phyloP scores from a whole-genome alignment of 306 rosid genomes.

The Sphenostylis stenocarpa region DNA sequence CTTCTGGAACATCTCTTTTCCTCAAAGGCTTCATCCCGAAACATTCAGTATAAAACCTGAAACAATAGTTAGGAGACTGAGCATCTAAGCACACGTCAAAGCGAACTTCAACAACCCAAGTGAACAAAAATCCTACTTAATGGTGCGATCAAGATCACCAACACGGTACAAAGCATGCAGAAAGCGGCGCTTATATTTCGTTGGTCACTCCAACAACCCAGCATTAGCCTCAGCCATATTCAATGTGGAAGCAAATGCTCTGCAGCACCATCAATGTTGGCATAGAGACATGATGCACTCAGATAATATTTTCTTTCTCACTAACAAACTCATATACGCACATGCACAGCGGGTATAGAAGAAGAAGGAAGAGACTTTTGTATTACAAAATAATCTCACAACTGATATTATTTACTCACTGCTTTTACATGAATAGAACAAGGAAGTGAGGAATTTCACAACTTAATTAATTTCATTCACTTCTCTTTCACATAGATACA shows the following conservation, averaged over 20 bases:
- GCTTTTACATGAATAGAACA: no score
- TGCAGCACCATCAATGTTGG: conserved; percentile 32
- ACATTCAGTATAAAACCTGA: conserved; percentile 86
- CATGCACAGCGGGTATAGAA: no score
- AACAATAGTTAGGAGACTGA: background rate
- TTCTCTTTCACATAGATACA: no score
- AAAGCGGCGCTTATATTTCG: conserved; percentile 81
- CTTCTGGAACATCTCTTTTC: conserved; percentile 85
- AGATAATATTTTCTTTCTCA: no score
- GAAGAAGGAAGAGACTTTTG: no score
- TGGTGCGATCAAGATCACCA: conserved; percentile 95
- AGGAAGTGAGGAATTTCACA: no score
- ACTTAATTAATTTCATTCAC: no score
- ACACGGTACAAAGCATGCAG: conserved; percentile 96
- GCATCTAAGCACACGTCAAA: conserved; percentile 16
- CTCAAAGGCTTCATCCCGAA: conserved; percentile 87
- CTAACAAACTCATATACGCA: no score
- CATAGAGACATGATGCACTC: no score
- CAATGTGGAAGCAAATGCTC: conserved; percentile 16
- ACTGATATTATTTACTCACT: no score
- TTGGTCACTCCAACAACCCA: conserved; percentile 83
- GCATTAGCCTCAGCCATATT: conserved; percentile 80
- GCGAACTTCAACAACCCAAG: conserved; percentile 1
- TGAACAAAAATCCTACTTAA: conserved; percentile 56
- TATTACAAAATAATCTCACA: no score